phyloP scores from a whole-genome alignment of 2,329 filamentous ascomycete genomes.

The Colletotrichum brevisporum region DNA sequence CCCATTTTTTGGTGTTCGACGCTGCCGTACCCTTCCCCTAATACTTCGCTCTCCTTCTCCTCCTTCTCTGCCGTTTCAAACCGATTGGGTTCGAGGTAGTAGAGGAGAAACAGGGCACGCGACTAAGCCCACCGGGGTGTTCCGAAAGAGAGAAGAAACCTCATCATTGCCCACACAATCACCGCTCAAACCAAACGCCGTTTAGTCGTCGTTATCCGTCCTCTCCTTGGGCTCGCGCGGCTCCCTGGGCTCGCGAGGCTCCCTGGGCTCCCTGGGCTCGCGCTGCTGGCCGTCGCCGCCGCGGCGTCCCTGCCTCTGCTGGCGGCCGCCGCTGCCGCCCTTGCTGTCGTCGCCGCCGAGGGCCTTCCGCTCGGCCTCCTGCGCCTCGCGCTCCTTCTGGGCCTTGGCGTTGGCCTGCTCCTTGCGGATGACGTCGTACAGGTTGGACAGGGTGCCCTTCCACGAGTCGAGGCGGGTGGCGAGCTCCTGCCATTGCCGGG shows the following conservation, averaged over 20 bases:
- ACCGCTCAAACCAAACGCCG: not conserved
- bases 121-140: too few species aligned
- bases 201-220: constrained; percentile 71
- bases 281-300: constrained; percentile 46
- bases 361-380: constrained; percentile 79
- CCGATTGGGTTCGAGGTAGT: too few species aligned
- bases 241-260: constrained; percentile 43
- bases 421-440: constrained; percentile 82
- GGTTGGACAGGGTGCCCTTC: constrained; percentile 84
- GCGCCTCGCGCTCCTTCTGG: constrained; percentile 82
- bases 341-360: constrained; percentile 57
- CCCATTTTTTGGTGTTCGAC: not conserved
- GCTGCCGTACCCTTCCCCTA: not conserved
- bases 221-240: constrained; percentile 58
- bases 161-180: not conserved
- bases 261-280: constrained; percentile 46
- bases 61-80: too few species aligned
- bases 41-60: not conserved
- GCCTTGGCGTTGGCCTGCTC: constrained; percentile 85
- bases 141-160: not conserved
- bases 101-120: too few species aligned
- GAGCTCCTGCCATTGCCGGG: constrained; percentile 98
- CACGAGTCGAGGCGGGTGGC: constrained; percentile 92
- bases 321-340: constrained; percentile 46
- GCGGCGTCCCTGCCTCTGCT: constrained; percentile 50